phyloP scores from a whole-genome alignment of 495 filamentous ascomycete species.

The Platismatia glauca region DNA sequence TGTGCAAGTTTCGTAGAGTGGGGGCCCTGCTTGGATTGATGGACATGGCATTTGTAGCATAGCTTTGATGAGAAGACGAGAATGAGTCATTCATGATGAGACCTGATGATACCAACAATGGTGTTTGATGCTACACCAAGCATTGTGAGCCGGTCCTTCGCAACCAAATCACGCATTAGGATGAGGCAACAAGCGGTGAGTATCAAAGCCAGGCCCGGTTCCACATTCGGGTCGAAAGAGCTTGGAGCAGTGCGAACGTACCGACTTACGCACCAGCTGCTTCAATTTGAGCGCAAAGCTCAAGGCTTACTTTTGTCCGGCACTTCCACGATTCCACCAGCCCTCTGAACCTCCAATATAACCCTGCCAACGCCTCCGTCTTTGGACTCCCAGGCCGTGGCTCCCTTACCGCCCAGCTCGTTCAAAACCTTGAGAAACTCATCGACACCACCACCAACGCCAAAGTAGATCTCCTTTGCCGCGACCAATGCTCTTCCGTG shows the following conservation, averaged over 20 bases:
- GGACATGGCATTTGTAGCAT: not conserved
- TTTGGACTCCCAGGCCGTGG: slow-evolving; percentile 53
- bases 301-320: not conserved
- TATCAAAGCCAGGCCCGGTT: not conserved
- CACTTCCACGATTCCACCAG: not conserved
- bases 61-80: not conserved
- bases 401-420: slow-evolving; percentile 44
- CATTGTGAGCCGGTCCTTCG: not conserved
- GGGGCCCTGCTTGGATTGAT: not conserved
- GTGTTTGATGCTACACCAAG: not conserved
- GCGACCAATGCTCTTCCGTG: slow-evolving; percentile 63
- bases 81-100: not conserved
- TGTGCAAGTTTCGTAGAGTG: not conserved
- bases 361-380: slow-evolving; percentile 47
- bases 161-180: not conserved
- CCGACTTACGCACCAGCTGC: not conserved
- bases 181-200: not conserved
- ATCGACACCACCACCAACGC: slow-evolving; percentile 86
- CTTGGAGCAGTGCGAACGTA: not conserved
- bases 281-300: not conserved
- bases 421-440: slow-evolving; percentile 65
- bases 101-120: not conserved
- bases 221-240: not conserved
- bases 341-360: slow-evolving; percentile 33
- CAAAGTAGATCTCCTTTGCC: slow-evolving; percentile 93